Base-by-base conservation (phyloP, 2,329 filamentous ascomycete genomes). In the Passalora sequoiae region DNA sequence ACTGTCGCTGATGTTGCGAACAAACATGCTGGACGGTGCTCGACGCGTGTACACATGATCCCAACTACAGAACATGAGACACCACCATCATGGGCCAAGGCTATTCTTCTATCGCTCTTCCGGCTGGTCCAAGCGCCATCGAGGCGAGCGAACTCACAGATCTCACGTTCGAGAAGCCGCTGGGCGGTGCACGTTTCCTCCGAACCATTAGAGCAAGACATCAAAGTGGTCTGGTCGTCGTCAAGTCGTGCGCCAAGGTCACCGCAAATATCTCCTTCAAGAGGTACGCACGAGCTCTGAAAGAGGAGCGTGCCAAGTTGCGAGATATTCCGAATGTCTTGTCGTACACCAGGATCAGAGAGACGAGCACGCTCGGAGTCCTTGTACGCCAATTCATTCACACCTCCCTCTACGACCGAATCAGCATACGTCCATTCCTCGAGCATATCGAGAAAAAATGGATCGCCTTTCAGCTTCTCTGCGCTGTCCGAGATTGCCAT, bases 381-480 rank as follows among this genome's bases (percentile, higher is more conserved):
- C 78, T 98, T 15, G 87, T 96, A 44, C 84, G 92, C 40, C 94
- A 97, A 67, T 97, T 86, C 63, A 81, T 97, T 48, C 92, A 97
- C 68, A 96, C 86, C 72, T 97, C 92, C 17, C 77, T 98, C 4
- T 98, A 98, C 69, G 92, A 98, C 69, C 86, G 92, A 41, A 81
- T 98, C 66, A 94, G 92, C 67, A 98, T 92, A 6, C 81, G 94
- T 6, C 94, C 92, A 0, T 98, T 98, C 57, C 73, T 97, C 7
- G 94, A 98, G 66, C 87, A 94, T 54, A 92, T 98, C 53, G 92
- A 98, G 67, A 97, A 96, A 75, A 96, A 94, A 70, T 98, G 92
- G 92, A 77, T 98, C 38, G 86, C 91, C 0, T 98, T 95, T 59
- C 92, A 98, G 69, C 77, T 98, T 2, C 76, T 98, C 8, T 96